phyloP scores from a whole-genome alignment of 441 rosid species.

The Omphalea diandra region DNA sequence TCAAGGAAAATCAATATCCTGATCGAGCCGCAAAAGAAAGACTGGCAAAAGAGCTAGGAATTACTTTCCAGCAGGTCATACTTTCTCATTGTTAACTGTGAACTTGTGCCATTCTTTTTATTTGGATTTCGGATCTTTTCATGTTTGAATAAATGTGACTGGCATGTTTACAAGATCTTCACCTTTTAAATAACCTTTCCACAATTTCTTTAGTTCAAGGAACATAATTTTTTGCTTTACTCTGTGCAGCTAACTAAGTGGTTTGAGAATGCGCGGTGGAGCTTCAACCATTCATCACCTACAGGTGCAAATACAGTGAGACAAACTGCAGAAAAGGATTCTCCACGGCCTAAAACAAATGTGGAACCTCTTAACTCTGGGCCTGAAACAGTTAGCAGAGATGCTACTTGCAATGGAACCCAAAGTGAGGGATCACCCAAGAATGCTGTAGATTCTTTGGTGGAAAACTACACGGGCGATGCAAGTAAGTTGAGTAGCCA shows the following conservation, averaged over 20 bases:
- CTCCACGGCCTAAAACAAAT: constrained; percentile 12
- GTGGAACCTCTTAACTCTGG: neutral
- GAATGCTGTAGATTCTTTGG: constrained; percentile 3
- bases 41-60: constrained; percentile 63
- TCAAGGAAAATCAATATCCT: constrained; percentile 72
- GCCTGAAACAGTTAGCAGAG: constrained; percentile 1
- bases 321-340: constrained; percentile 30
- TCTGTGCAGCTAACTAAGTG: constrained; percentile 69
- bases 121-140: too few species aligned
- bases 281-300: constrained; percentile 44
- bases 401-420: constrained; percentile 12
- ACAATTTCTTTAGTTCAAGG: neutral
- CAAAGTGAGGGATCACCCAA: constrained; percentile 19
- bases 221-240: neutral
- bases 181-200: neutral
- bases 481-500: constrained; percentile 3
- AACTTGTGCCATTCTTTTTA: neutral
- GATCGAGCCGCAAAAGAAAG: constrained; percentile 54
- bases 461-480: neutral
- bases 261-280: constrained; percentile 87
- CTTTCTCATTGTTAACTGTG: constrained; percentile 12
- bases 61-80: constrained; percentile 65
- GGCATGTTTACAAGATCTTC: too few species aligned
- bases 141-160: too few species aligned
- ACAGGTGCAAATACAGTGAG: constrained; percentile 21